phyloP scores from a whole-genome alignment of 495 filamentous ascomycete species.

The Podospora australis region DNA sequence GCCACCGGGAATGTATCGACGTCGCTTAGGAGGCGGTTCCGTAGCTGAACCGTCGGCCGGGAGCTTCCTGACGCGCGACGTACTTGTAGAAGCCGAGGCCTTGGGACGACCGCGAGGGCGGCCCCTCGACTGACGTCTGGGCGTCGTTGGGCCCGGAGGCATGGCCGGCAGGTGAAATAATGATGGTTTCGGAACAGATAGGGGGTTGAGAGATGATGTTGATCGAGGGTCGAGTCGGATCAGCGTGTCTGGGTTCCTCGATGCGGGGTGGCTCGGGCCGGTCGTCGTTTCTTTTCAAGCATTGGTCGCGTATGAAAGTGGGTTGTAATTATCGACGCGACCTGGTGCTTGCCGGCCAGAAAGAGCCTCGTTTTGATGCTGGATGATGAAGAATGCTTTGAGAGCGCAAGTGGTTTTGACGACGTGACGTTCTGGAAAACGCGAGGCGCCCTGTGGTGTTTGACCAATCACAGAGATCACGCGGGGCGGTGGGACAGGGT shows the following conservation, averaged over 20 bases:
- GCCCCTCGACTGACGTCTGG: slow-evolving; percentile 30
- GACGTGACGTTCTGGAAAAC: slow-evolving; percentile 34
- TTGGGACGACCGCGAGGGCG: slow-evolving; percentile 40
- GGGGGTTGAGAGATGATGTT: slow-evolving; percentile 1
- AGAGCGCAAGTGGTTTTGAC: slow-evolving; percentile 11
- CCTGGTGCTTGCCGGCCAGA: slow-evolving; percentile 13
- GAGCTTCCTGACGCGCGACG: slow-evolving; percentile 34
- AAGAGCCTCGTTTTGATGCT: slow-evolving; percentile 12
- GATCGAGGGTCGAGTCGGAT: slow-evolving; percentile 1
- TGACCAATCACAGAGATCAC: slow-evolving; percentile 10
- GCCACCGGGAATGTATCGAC: slow-evolving; percentile 67
- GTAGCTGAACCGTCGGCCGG: slow-evolving; percentile 36
- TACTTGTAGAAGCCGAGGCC: slow-evolving; percentile 30
- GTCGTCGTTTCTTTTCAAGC: slow-evolving; percentile 8
- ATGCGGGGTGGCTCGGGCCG: slow-evolving; percentile 19
- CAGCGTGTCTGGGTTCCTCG: slow-evolving; percentile 11
- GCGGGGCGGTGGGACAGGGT: background rate
- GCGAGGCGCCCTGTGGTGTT: slow-evolving; percentile 16
- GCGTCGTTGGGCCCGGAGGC: slow-evolving; percentile 39
- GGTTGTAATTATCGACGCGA: slow-evolving; percentile 13
- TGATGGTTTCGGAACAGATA: background rate
- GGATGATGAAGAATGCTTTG: slow-evolving; percentile 19
- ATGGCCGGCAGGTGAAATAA: slow-evolving; percentile 22
- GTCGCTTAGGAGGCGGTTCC: slow-evolving; percentile 48
- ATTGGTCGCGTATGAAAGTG: slow-evolving; percentile 12